Percentiles rank a stretch among this genome's conserved stretches.
Conservation (phyloP, 768 basidiomycete species). For the Lenzites betulinus region DNA sequence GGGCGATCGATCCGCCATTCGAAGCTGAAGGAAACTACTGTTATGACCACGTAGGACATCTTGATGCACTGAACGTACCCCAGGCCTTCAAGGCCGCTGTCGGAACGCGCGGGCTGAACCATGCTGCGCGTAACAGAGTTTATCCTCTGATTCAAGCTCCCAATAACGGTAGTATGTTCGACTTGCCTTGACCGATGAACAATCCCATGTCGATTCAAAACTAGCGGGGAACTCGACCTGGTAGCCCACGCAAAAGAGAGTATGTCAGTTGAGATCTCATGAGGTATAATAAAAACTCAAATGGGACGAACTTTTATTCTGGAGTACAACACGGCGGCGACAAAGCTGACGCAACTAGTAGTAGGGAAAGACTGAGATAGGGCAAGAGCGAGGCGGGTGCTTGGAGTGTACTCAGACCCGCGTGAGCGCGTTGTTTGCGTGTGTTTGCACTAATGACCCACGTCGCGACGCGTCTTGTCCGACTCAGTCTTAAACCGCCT, state of each 20-base stretch:
- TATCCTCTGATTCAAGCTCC: too few relatives aligned
- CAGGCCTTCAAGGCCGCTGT: not conserved
- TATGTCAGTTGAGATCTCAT: too few relatives aligned
- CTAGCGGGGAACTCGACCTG: too few relatives aligned
- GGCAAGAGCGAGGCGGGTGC: too few relatives aligned
- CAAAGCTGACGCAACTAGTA: too few relatives aligned
- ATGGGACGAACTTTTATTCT: too few relatives aligned
- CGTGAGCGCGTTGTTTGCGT: slow-evolving; percentile 16
- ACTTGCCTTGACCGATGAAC: not conserved
- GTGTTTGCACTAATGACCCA: slow-evolving; percentile 20
- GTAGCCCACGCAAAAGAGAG: too few relatives aligned
- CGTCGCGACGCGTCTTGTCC: slow-evolving; percentile 24
- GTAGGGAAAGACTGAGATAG: too few relatives aligned
- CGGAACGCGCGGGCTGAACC: slow-evolving; percentile 16
- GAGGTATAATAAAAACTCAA: too few relatives aligned
- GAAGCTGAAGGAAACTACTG: not conserved
- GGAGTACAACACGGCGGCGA: too few relatives aligned
- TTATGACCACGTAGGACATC: not conserved
- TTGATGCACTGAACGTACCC: not conserved
- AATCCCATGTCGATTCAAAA: not conserved
- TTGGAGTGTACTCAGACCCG: too few relatives aligned
- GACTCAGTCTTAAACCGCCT: not conserved
- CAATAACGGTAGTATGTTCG: too few relatives aligned
- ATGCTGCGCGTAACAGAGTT: not conserved
- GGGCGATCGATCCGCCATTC: not conserved